Conservation (phyloP, 2,329 filamentous ascomycete genomes). For the Aspergillus texensis region DNA sequence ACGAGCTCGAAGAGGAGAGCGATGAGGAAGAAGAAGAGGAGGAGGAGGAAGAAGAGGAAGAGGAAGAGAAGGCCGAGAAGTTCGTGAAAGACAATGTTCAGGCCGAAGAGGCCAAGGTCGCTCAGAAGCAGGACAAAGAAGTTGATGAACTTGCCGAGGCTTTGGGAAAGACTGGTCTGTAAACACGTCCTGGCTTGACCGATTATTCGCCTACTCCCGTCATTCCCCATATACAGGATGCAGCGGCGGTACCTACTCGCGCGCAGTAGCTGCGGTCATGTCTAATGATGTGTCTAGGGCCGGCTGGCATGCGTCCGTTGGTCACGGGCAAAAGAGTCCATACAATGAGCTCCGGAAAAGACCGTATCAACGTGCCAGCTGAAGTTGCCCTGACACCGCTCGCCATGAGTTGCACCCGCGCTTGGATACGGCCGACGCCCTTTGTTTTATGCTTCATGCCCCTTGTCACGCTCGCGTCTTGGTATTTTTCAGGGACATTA, state of each 20-base stretch:
- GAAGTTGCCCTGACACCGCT: background rate
- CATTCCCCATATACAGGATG: background rate
- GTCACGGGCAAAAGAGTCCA: background rate
- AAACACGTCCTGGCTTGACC: constrained; percentile 13
- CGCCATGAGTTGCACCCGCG: constrained; percentile 4
- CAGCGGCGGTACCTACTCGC: background rate
- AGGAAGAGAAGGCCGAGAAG: constrained; percentile 62
- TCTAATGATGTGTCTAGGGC: constrained; percentile 9
- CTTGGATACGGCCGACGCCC: constrained; percentile 5
- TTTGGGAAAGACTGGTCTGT: constrained; percentile 67
- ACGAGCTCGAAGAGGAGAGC: constrained; percentile 77
- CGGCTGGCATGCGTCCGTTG: background rate
- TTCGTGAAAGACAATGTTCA: constrained; percentile 68
- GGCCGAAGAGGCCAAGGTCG: constrained; percentile 62
- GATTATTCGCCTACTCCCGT: background rate
- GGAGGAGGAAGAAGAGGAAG: constrained; percentile 68
- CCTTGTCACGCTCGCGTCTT: background rate
- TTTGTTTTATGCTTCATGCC: constrained; percentile 8
- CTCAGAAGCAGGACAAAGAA: constrained; percentile 74
- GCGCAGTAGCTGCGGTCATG: constrained; percentile 1
- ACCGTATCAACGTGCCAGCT: background rate
- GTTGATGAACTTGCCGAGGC: constrained; percentile 79
- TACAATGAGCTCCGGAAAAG: background rate
- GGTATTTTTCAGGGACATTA: constrained; percentile 2
- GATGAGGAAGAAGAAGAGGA: constrained; percentile 72